A percentile compares a stretch with the other conserved stretches of the same genome.
These are phyloP conservation scores for Apiospora rasikravindrae DNA, from an alignment of 2,329 filamentous ascomycete species.

Conservation along the genomic window DNA sequence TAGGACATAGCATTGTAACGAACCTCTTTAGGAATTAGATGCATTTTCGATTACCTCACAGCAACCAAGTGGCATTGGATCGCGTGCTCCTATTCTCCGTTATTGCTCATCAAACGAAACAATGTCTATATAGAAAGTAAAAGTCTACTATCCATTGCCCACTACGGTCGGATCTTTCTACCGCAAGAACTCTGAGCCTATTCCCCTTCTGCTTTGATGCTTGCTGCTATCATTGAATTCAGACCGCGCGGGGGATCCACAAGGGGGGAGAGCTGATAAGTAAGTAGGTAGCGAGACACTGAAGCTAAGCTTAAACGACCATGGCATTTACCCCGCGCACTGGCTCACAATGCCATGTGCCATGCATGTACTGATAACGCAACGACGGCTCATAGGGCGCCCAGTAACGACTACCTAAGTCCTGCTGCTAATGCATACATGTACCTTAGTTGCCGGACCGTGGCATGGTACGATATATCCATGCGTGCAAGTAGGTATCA, in stretches of 20 bases:
- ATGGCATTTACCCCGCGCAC: conserved; percentile 11
- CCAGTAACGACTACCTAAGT: background rate
- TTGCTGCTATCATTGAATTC: background rate
- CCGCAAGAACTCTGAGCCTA: background rate
- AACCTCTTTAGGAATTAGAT: conserved; percentile 43
- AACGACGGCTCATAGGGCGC: conserved; percentile 14
- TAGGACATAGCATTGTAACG: background rate
- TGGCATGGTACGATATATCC: background rate
- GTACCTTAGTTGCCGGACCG: background rate
- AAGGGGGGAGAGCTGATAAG: background rate
- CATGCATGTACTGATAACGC: conserved; percentile 15
- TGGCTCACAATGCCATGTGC: conserved; percentile 2
- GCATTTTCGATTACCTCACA: conserved; percentile 30
- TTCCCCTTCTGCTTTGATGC: background rate
- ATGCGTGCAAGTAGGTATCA: background rate
- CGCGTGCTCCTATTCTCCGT: background rate
- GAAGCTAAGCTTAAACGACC: conserved; percentile 13
- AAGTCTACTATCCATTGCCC: background rate
- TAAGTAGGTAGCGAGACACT: conserved; percentile 6
- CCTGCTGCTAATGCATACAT: conserved; percentile 5
- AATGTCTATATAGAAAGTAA: background rate
- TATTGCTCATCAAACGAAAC: background rate
- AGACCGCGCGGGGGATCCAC: background rate
- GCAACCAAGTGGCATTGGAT: background rate
- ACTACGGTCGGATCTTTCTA: background rate